Evolutionary conservation across 2,329 filamentous ascomycete genomes (phyloP), one percentile per base, ranked within the genome.

Genomic region (Colletotrichum brevisporum): DNA sequence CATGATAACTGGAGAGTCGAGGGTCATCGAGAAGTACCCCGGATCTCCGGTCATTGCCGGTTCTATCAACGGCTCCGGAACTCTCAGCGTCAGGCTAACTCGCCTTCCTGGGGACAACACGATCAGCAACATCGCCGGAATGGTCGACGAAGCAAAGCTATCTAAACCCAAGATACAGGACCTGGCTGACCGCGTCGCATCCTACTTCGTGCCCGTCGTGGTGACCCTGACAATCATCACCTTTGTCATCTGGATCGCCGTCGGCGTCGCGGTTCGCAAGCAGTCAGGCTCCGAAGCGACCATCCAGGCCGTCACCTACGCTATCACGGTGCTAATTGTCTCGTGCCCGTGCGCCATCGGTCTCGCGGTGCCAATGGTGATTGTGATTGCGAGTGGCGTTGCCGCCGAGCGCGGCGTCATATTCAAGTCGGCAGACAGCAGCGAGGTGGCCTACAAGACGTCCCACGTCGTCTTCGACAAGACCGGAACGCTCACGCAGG

Each of bases 261-360:
- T 94, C 0, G 89, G 88, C 4, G 81, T 83, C 0, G 70, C 71
- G 0, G 74, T 83, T 6, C 81, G 78, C 2, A 65, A 76, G 0
- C 73, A 84, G 21, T 73, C 73, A 0, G 87, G 85, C 16, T 80
- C 82, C 0, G 80, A 85, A 52, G 87, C 91, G 1, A 80, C 84
- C 0, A 83, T 89, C 1, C 81, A 85, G 21, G 91, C 92, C 0
- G 86, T 93, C 52, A 93, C 91, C 0, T 95, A 93, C 68, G 85
- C 89, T 1, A 93, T 95, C 64, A 86, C 92, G 0, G 90, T 92
- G 0, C 84, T 94, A 3, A 90, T 92, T 16, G 89, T 95, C 0
- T 94, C 92, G 0, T 96, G 93, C 72, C 93, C 93, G 0, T 95
- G 93, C 64, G 93, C 92, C 0, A 88, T 96, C 52, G 92, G 92